phyloP scores from a whole-genome alignment of 2,329 filamentous ascomycete genomes.

The Colletotrichum musae region DNA sequence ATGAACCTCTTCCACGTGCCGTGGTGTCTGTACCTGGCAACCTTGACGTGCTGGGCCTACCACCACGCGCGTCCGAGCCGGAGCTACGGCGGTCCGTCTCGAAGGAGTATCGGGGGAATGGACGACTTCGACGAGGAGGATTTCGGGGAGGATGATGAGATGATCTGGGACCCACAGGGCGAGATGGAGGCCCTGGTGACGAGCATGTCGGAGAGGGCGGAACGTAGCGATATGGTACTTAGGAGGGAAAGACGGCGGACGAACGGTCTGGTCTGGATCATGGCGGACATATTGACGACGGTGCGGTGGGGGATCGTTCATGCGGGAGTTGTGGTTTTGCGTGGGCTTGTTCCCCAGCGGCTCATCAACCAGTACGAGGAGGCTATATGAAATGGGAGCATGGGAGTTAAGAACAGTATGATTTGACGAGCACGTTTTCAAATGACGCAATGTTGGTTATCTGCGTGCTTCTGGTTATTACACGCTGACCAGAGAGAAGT shows the following conservation, averaged over 20 bases:
- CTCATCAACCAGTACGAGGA: conserved; percentile 48
- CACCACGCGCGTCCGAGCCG: conserved; percentile 57
- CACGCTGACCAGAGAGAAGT: too few relatives aligned
- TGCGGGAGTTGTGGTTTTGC: conserved; percentile 71
- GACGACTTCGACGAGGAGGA: conserved; percentile 39
- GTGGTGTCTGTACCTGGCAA: conserved; percentile 74
- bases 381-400: neutral
- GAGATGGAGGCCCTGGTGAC: conserved; percentile 63
- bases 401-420: neutral
- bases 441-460: too few relatives aligned
- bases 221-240: conserved; percentile 41
- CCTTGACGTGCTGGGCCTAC: conserved; percentile 71
- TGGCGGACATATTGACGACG: conserved; percentile 68
- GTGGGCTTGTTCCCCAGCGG: conserved; percentile 50
- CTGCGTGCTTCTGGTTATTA: too few relatives aligned
- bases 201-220: conserved; percentile 54
- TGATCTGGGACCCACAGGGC: conserved; percentile 63
- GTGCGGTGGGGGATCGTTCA: conserved; percentile 75
- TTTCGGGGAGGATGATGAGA: conserved; percentile 57
- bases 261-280: conserved; percentile 67
- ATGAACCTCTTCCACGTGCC: conserved; percentile 72
- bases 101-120: conserved; percentile 26
- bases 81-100: neutral
- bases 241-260: conserved; percentile 63
- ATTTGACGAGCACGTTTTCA: too few relatives aligned